phyloP scores from a whole-genome alignment of 257 asterid species.

The Phtheirospermum japonicum region DNA sequence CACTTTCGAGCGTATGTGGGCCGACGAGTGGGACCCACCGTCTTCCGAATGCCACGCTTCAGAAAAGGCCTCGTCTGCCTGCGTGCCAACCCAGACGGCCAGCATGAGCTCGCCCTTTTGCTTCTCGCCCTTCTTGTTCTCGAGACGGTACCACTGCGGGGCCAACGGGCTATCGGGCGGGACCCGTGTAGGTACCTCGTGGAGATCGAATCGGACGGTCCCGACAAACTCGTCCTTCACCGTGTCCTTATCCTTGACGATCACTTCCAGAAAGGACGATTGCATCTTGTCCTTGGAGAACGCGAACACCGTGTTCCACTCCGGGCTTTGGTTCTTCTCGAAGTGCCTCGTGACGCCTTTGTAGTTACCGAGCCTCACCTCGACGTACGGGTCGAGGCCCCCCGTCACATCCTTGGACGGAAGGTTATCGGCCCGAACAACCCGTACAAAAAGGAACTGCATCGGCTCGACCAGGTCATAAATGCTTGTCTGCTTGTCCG shows the following conservation, averaged over 20 bases:
- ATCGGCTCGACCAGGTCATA: slow-evolving; percentile 93
- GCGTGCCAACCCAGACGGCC: slow-evolving; percentile 95
- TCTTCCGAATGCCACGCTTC: slow-evolving; percentile 94
- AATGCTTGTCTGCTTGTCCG: slow-evolving; percentile 50
- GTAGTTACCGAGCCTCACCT: slow-evolving; percentile 85
- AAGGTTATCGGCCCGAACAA: slow-evolving; percentile 73
- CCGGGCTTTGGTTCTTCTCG: slow-evolving; percentile 70
- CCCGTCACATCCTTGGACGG: slow-evolving; percentile 70
- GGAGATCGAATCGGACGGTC: slow-evolving; percentile 53
- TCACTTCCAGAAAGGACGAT: slow-evolving; percentile 65
- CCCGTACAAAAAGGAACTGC: slow-evolving; percentile 88
- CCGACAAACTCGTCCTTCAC: slow-evolving; percentile 82
- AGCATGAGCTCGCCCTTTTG: slow-evolving; percentile 76
- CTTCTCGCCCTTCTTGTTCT: slow-evolving; percentile 66
- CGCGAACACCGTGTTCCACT: slow-evolving; percentile 83
- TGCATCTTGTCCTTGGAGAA: slow-evolving; percentile 74
- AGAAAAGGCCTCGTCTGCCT: slow-evolving; percentile 94
- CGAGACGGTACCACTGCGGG: slow-evolving; percentile 87
- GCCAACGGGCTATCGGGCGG: slow-evolving; percentile 98
- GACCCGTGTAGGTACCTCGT: slow-evolving; percentile 74
- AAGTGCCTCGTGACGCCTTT: slow-evolving; percentile 76
- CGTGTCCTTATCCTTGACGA: slow-evolving; percentile 69
- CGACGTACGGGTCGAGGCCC: slow-evolving; percentile 85
- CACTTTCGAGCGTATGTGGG: slow-evolving; percentile 77
- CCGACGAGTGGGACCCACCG: slow-evolving; percentile 42